Base-by-base conservation (phyloP, 768 basidiomycete species). In the Hysterangium stoloniferum region DNA sequence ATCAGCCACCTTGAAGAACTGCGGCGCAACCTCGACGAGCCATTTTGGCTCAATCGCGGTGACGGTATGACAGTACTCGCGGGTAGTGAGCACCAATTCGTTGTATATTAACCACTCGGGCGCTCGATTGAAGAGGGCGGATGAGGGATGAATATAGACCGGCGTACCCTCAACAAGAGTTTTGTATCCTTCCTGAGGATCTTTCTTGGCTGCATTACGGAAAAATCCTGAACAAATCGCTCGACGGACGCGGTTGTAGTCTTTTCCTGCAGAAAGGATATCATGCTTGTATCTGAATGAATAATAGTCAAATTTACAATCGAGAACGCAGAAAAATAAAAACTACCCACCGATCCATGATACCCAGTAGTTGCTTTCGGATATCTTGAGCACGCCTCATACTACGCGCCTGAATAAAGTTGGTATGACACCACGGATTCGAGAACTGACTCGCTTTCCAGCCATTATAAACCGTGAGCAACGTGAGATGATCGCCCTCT, bases 391-490 rank as follows among this genome's bases (percentile, higher is more conserved):
- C 96, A 5, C 94, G 76, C 52, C 91, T 77, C 92, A 99, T 94
- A 58, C 91, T 96, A 62, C 96, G 77, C 9, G 92, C 95, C 65
- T 98, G 96, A 44, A 98, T 96, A 61, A 94, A 99, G 66, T 98
- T 98, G 69, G 98, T 94, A 57, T 92, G 95, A 64, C 96, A 98
- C 96, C 96, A 99, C 4, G 95, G 93, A 64, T 96, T 95, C 29
- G 91, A 92, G 63, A 96, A 98, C 64, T 88, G 96, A 52, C 86
- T 89, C 4, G 76, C 83, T 63, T 97, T 96, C 96, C 96, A 99
- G 13, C 91, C 96, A 59, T 98, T 99, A 69, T 98, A 99, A 2
- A 99, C 96, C 5, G 95, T 87, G 55, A 93, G 69, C 32, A 94
- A 67, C 9, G 91, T 95, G 29, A 95, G 69, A 63, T 98, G 90